Conservation (phyloP, 257 asterid species). For the Rubia yunnanensis region DNA sequence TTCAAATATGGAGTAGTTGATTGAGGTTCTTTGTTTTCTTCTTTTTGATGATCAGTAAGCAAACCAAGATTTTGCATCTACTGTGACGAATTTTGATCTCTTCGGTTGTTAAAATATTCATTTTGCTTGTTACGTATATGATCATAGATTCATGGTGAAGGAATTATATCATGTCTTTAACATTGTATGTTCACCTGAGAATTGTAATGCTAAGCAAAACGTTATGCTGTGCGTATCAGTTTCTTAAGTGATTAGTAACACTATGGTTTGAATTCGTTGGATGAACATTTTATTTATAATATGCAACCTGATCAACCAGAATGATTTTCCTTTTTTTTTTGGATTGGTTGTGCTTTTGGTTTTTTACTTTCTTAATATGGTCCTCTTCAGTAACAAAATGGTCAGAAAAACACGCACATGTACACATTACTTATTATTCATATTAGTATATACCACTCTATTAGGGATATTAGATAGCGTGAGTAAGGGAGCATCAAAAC, state of each 20-base stretch:
- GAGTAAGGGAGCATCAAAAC: not conserved
- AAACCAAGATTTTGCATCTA: slow-evolving; percentile 1
- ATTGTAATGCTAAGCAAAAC: no score
- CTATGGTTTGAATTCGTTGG: not conserved
- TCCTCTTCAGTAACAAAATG: no score
- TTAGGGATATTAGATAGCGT: not conserved
- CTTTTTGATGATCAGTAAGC: not conserved
- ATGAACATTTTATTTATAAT: no score
- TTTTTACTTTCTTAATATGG: not conserved
- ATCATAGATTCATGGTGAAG: no score
- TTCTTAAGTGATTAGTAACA: no score
- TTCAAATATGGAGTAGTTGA: not conserved
- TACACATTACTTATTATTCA: not conserved
- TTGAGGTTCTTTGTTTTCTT: not conserved
- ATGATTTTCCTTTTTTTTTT: no score
- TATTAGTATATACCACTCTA: no score
- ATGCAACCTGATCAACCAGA: no score
- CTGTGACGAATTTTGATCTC: slow-evolving; percentile 1
- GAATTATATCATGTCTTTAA: no score
- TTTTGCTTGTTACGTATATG: no score
- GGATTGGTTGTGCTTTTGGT: not conserved
- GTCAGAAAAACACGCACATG: not conserved
- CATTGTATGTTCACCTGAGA: no score
- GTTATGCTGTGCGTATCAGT: no score
- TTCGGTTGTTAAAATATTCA: not conserved